Evolutionary conservation across 139 green algal genomes (phyloP).

Genomic region (Chlamydomonas asymmetrica): DNA sequence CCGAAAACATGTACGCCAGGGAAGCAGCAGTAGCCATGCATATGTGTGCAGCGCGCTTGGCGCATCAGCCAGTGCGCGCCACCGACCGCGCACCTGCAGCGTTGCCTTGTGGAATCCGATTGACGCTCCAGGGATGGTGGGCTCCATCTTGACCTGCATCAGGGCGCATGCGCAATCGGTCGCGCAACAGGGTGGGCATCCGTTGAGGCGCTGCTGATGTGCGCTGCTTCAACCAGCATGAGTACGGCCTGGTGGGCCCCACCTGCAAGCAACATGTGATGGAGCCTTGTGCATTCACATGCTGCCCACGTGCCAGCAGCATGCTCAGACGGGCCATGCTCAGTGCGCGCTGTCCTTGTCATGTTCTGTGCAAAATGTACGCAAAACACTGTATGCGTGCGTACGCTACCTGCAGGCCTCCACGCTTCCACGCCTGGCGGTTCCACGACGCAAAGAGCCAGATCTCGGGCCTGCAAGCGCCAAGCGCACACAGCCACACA

Average conservation of each 20-base stretch:
- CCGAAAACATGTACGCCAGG: background rate
- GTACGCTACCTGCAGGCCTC: conserved; percentile 4
- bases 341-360: too few species aligned
- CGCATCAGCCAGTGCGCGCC: background rate
- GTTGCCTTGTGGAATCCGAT: conserved; percentile 66
- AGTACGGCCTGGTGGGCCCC: too few species aligned
- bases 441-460: conserved; percentile 86
- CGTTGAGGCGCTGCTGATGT: background rate
- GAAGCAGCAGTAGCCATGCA: too few species aligned
- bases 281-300: too few species aligned
- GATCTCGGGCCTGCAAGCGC: conserved; percentile 76
- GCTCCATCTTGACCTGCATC: conserved; percentile 60
- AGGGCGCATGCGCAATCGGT: too few species aligned
- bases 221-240: too few species aligned
- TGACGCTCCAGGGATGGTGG: conserved; percentile 44
- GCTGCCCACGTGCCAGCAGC: too few species aligned
- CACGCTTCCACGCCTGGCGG: conserved; percentile 37
- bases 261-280: too few species aligned
- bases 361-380: too few species aligned
- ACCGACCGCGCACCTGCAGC: conserved; percentile 41
- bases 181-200: background rate
- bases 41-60: background rate
- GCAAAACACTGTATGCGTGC: too few species aligned
- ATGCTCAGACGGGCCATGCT: too few species aligned
- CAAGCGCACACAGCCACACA: too few species aligned